Percentiles rank a stretch among this genome's conserved stretches.
These are phyloP conservation scores for Pachysandra terminalis DNA, from an alignment of 164 flowering plant species.

Conservation along the genomic window DNA sequence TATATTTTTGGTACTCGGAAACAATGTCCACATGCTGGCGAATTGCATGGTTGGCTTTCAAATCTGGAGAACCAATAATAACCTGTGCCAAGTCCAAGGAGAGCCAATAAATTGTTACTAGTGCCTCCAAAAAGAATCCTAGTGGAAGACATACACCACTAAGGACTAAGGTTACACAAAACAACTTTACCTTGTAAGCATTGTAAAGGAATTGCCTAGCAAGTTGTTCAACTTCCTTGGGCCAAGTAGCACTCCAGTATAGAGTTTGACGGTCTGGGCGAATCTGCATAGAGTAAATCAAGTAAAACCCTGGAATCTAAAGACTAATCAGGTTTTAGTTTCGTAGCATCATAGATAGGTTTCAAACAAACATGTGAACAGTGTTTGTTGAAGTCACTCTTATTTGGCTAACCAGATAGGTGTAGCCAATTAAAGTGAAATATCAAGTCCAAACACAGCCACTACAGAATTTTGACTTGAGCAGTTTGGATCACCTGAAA, in stretches of 20 bases:
- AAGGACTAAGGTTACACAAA: too few relatives aligned
- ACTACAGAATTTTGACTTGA: neutral
- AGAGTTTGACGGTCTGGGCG: slow-evolving; percentile 98
- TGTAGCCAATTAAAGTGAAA: neutral
- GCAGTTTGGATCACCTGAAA: neutral
- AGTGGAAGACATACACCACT: neutral
- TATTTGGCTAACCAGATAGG: neutral
- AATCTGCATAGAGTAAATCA: slow-evolving; percentile 45
- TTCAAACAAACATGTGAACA: neutral
- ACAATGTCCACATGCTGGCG: slow-evolving; percentile 89
- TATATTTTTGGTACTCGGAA: slow-evolving; percentile 91
- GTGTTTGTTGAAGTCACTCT: too few relatives aligned
- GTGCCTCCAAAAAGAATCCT: neutral
- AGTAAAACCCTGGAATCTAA: neutral
- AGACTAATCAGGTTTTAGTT: neutral
- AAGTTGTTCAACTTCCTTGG: slow-evolving; percentile 96
- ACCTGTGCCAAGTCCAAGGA: slow-evolving; percentile 46
- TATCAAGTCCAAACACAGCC: neutral
- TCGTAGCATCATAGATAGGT: neutral
- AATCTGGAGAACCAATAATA: slow-evolving; percentile 82
- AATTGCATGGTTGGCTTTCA: slow-evolving; percentile 96
- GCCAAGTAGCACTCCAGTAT: slow-evolving; percentile 99
- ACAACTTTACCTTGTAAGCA: slow-evolving; percentile 72
- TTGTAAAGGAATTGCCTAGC: slow-evolving; percentile 75
- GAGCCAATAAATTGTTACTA: neutral